phyloP scores from a whole-genome alignment of 2,329 filamentous ascomycete genomes.

The Akanthomyces lecanii region DNA sequence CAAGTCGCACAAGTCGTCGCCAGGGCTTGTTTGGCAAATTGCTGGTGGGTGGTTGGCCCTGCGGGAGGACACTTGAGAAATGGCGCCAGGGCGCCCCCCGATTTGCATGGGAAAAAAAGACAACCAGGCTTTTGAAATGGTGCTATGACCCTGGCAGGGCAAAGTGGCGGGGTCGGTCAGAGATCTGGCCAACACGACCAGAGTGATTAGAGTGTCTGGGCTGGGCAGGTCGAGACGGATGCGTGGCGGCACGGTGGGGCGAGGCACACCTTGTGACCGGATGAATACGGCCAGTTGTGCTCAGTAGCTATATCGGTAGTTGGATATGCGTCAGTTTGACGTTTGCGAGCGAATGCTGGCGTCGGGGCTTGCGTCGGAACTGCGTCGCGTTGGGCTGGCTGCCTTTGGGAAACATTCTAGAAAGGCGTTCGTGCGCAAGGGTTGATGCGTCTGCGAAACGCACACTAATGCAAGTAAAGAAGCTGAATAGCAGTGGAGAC shows the following conservation, averaged over 20 bases:
- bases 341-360: background rate
- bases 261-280: conserved; percentile 4
- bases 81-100: background rate
- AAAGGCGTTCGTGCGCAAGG: conserved; percentile 8
- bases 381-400: background rate
- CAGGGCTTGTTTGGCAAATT: conserved; percentile 1
- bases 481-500: conserved; percentile 10
- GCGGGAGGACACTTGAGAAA: background rate
- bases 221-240: background rate
- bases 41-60: background rate
- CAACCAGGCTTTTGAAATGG: background rate
- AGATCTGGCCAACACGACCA: conserved; percentile 6
- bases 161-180: background rate
- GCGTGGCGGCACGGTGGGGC: conserved; percentile 2
- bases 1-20: conserved; percentile 1
- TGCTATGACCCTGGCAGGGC: background rate
- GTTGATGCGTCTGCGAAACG: background rate
- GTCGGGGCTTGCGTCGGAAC: conserved; percentile 1
- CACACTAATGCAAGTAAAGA: conserved; percentile 8
- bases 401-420: conserved; percentile 9
- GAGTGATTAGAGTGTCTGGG: background rate
- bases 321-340: background rate
- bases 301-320: background rate
- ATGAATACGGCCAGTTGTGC: background rate
- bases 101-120: background rate